These are phyloP conservation scores for Mucor mucedo DNA, from an alignment of 371 early-diverging fungal genomes.

Conservation along the genomic window DNA sequence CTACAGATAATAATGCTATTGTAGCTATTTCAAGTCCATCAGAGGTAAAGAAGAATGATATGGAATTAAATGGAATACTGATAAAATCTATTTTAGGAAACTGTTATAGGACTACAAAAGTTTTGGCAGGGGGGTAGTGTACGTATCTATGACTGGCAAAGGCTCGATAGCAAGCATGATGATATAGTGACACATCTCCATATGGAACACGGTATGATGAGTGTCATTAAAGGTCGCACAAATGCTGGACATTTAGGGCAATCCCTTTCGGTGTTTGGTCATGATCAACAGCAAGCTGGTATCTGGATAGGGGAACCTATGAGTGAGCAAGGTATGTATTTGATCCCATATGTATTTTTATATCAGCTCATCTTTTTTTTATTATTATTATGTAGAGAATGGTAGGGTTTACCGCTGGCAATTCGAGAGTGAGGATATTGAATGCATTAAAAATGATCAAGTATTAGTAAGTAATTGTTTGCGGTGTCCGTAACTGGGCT, in stretches of 20 bases:
- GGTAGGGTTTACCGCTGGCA: slow-evolving; percentile 45
- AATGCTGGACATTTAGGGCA: slow-evolving; percentile 52
- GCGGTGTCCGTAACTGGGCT: not conserved
- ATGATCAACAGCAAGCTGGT: slow-evolving; percentile 9
- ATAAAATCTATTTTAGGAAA: slow-evolving; percentile 16
- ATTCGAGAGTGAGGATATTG: slow-evolving; percentile 7
- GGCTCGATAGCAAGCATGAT: not conserved
- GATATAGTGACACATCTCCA: slow-evolving; percentile 6
- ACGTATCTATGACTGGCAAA: slow-evolving; percentile 36
- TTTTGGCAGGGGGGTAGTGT: slow-evolving; percentile 54
- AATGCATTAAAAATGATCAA: slow-evolving; percentile 30
- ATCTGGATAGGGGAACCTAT: slow-evolving; percentile 57
- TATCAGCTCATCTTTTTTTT: not conserved
- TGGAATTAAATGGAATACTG: not conserved
- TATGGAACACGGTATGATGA: slow-evolving; percentile 26
- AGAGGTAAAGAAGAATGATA: slow-evolving; percentile 27
- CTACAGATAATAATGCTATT: slow-evolving; percentile 15
- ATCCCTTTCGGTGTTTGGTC: slow-evolving; percentile 32
- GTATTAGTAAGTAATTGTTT: slow-evolving; percentile 11
- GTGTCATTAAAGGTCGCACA: slow-evolving; percentile 33
- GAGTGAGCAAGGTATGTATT: slow-evolving; percentile 42
- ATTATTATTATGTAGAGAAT: slow-evolving; percentile 26
- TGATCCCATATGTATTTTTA: not conserved
- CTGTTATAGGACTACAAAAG: slow-evolving; percentile 21
- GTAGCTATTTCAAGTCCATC: slow-evolving; percentile 45